Conservation (phyloP, 805 yeast species). For the Grigorovia yakushimaensis region DNA sequence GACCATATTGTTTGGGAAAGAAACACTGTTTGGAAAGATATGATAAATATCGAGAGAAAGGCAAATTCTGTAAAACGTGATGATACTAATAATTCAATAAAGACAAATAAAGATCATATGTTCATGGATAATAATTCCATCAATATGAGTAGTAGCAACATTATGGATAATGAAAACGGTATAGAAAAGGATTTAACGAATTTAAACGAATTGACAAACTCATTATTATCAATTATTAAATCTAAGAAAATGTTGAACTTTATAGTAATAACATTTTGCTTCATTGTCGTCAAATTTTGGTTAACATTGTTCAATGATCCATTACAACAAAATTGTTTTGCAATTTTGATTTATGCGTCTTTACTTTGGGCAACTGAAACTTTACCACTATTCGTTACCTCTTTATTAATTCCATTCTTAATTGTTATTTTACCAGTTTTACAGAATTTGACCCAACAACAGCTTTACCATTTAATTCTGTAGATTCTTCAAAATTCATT, state of each 20-base stretch:
- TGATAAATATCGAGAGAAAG: conserved; percentile 83
- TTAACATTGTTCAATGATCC: conserved; percentile 40
- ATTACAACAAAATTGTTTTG: conserved; percentile 72
- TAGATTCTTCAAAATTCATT: conserved; percentile 59
- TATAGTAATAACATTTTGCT: conserved; percentile 38
- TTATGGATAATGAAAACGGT: background rate
- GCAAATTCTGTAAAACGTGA: conserved; percentile 59
- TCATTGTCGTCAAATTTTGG: conserved; percentile 29
- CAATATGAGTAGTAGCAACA: conserved; percentile 44
- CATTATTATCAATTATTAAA: conserved; percentile 3
- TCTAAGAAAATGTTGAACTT: conserved; percentile 31
- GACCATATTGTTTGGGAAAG: conserved; percentile 97
- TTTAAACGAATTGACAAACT: conserved; percentile 12
- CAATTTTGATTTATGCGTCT: conserved; percentile 72
- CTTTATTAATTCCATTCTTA: conserved; percentile 71
- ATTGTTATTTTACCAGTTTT: conserved; percentile 65
- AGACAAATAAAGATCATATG: conserved; percentile 93
- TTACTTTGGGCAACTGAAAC: conserved; percentile 85
- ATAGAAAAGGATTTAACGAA: conserved; percentile 7
- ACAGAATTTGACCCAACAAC: conserved; percentile 45
- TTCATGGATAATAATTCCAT: conserved; percentile 81
- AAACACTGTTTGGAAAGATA: conserved; percentile 95
- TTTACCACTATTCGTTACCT: conserved; percentile 83
- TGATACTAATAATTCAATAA: conserved; percentile 22
- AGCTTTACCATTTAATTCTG: conserved; percentile 45